Conservation (phyloP, 306 rosid species). For the Cucurbita ficifolia region DNA sequence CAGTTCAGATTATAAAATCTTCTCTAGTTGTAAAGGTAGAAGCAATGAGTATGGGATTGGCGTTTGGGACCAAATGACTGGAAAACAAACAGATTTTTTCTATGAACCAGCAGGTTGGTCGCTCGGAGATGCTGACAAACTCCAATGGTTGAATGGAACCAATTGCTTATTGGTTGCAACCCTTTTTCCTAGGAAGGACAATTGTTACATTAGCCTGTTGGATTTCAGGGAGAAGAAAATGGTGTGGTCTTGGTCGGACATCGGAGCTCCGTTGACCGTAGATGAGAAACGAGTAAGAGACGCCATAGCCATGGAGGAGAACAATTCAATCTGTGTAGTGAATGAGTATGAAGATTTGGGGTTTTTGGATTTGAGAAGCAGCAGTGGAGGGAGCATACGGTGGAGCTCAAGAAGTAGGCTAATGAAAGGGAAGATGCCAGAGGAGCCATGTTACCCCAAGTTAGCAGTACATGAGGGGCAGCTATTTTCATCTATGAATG, state of each 20-base stretch:
- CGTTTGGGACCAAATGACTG: constrained; percentile 87
- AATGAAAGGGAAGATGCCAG: constrained; percentile 77
- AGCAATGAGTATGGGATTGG: constrained; percentile 90
- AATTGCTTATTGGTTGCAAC: constrained; percentile 75
- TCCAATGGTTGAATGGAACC: constrained; percentile 63
- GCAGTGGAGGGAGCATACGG: constrained; percentile 43
- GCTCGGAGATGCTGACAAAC: constrained; percentile 89
- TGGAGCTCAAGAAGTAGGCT: constrained; percentile 90
- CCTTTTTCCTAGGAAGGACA: constrained; percentile 79
- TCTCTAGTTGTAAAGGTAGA: constrained; percentile 77
- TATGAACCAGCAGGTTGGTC: constrained; percentile 84
- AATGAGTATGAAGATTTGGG: constrained; percentile 90
- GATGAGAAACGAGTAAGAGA: constrained; percentile 81
- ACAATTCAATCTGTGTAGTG: constrained; percentile 70
- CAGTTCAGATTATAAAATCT: constrained; percentile 56
- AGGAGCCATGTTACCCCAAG: constrained; percentile 87
- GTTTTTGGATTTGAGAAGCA: constrained; percentile 65
- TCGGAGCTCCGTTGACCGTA: constrained; percentile 37
- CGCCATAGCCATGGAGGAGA: constrained; percentile 82
- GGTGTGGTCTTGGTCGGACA: constrained; percentile 94
- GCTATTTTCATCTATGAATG: constrained; percentile 90
- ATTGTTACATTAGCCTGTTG: constrained; percentile 76
- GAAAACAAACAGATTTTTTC: constrained; percentile 67
- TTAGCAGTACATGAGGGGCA: constrained; percentile 79
- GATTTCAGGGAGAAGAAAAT: constrained; percentile 75